phyloP scores from a whole-genome alignment of 495 filamentous ascomycete species.

The Penicillium pancosmium region DNA sequence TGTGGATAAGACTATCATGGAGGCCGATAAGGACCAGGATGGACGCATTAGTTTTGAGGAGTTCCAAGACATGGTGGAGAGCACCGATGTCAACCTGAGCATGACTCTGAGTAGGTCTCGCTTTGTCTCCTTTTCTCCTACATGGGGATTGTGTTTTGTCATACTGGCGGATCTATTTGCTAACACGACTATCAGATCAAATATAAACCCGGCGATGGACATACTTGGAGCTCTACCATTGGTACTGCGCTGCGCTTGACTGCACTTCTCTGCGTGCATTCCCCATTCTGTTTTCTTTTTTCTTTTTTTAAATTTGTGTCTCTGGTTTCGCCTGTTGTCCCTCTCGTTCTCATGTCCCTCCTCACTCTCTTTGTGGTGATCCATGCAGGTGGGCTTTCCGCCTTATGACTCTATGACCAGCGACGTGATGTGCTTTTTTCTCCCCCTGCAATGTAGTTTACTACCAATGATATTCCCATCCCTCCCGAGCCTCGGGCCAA shows the following conservation, averaged over 20 bases:
- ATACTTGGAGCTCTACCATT: neutral
- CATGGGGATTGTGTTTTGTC: neutral
- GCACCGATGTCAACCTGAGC: constrained; percentile 95
- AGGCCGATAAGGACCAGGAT: constrained; percentile 93
- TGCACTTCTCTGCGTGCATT: no score
- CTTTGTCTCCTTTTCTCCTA: neutral
- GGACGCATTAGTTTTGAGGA: constrained; percentile 99
- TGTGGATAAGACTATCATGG: constrained; percentile 99
- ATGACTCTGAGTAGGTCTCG: constrained; percentile 86
- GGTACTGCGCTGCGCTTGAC: no score
- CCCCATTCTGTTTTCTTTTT: no score
- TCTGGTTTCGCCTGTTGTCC: constrained; percentile 4
- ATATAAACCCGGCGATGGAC: constrained; percentile 26
- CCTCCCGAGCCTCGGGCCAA: constrained; percentile 19
- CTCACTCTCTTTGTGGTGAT: constrained; percentile 9
- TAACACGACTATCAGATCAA: constrained; percentile 27
- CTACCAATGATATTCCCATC: constrained; percentile 10
- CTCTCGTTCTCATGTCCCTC: constrained; percentile 3
- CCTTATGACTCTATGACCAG: constrained; percentile 35
- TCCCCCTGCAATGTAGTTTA: constrained; percentile 26
- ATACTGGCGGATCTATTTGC: neutral
- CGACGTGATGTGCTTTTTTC: constrained; percentile 19
- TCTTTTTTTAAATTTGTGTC: neutral
- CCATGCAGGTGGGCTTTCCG: neutral
- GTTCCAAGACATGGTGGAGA: constrained; percentile 98